Evolutionary conservation across 2,329 filamentous ascomycete genomes (phyloP), one percentile per base, ranked within the genome.

Genomic region (Decorospora gaudefroyi): DNA sequence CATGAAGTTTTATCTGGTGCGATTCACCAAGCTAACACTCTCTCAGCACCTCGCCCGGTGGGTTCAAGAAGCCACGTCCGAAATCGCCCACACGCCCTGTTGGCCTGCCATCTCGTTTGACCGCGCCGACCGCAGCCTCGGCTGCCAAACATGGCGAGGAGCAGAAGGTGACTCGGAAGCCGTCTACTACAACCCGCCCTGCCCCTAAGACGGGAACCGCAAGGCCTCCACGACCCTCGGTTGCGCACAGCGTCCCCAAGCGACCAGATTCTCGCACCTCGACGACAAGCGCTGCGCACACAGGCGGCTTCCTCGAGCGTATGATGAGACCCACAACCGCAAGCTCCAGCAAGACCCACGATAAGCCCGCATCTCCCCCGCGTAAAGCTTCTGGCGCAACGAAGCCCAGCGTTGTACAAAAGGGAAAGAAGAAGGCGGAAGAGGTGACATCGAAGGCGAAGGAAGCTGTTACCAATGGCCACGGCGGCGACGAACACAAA

Each of bases 261-360:
- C 83, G 80, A 53, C 64, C 75, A 7, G 72, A 72, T 22, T 78
- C 47, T 65, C 76, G 67, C 63, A 75, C 57, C 59, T 78, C 36
- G 51, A 76, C 76, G 48, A 74, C 79, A 17, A 76, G 75, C 32
- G 78, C 79, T 32, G 78, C 79, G 12, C 76, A 86, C 1, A 85
- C 88, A 52, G 84, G 88, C 53, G 72, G 82, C 10, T 91, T 91
- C 70, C 72, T 91, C 17, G 86, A 86, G n/a, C 81, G 87, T 38
- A 90, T 91, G 87, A 90, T 86, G 82, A 77, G 87, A 27, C 87
- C 87, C 2, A 91, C 87, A 0, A 80, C 85, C 30, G 76, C 81
- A 31, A 88, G 84, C 4, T 78, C 84, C 6, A 84, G 77, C 51
- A 90, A 88, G 71, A 79, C 80, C 0, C 74, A 80, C 2, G 85